A percentile compares a stretch with the other conserved stretches of the same genome.
phyloP scores from a whole-genome alignment of 176 grass and related monocot genomes.

The Zizania latifolia region DNA sequence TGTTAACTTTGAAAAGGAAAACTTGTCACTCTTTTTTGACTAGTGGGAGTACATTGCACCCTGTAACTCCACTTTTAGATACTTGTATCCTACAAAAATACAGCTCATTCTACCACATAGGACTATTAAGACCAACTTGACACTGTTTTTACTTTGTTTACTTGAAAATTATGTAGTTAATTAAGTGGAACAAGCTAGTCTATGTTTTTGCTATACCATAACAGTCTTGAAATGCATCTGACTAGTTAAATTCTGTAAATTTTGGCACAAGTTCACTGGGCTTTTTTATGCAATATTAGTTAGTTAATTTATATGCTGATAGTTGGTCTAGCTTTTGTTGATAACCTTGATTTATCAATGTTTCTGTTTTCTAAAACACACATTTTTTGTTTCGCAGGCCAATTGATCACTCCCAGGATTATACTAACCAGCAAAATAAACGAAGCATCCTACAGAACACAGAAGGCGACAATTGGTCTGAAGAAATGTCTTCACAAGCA shows the following conservation, averaged over 20 bases:
- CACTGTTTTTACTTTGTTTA: not conserved
- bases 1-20: too few relatives aligned
- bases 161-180: not conserved
- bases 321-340: not conserved
- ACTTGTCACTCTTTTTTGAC: too few relatives aligned
- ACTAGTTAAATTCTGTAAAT: not conserved
- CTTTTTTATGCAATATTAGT: not conserved
- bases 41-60: not conserved
- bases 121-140: not conserved
- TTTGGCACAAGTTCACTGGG: not conserved
- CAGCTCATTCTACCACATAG: not conserved
- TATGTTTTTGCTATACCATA: not conserved
- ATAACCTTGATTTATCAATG: not conserved
- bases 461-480: not conserved
- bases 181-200: not conserved
- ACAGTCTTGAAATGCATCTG: not conserved
- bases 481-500: not conserved
- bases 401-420: not conserved
- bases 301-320: not conserved
- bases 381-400: not conserved
- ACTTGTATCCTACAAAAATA: not conserved
- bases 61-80: not conserved
- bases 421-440: not conserved
- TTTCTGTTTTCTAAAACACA: not conserved
- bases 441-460: not conserved